A percentile compares a stretch with the other conserved stretches of the same genome.
Conservation (phyloP, 192 early-diverging fungal genomes). For the Podila verticillata region DNA sequence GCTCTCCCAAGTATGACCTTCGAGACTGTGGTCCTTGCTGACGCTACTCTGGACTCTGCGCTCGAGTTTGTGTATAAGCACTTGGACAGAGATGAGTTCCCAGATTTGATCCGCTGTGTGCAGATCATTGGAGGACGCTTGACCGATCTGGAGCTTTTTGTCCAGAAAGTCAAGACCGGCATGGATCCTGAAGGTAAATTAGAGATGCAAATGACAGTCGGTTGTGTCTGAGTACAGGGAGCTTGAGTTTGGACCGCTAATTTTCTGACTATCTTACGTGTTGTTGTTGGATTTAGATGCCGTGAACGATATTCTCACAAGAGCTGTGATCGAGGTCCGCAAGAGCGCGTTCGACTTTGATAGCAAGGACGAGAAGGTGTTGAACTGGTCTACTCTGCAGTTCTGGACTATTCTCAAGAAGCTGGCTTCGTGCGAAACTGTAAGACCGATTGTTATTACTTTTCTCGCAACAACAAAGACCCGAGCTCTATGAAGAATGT, state of each 20-base stretch:
- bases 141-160: conserved; percentile 88
- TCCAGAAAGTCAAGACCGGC: conserved; percentile 88
- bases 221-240: background rate
- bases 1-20: conserved; percentile 76
- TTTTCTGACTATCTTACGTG: conserved; percentile 8
- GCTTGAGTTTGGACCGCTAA: background rate
- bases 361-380: conserved; percentile 34
- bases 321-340: conserved; percentile 86
- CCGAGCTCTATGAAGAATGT: too few species aligned
- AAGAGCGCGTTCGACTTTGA: conserved; percentile 88
- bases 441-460: conserved; percentile 35
- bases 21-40: conserved; percentile 70
- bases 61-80: conserved; percentile 67
- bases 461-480: too few species aligned
- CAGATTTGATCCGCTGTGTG: conserved; percentile 60
- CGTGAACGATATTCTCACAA: conserved; percentile 83
- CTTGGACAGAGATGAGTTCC: conserved; percentile 51
- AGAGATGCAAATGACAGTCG: too few species aligned
- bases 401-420: conserved; percentile 89
- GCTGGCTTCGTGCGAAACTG: conserved; percentile 67
- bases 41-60: conserved; percentile 74
- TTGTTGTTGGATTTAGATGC: conserved; percentile 62
- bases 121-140: conserved; percentile 87
- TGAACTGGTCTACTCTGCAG: conserved; percentile 86
- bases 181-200: conserved; percentile 63